Percentiles rank a stretch among this genome's conserved stretches.
phyloP scores from a whole-genome alignment of 2,329 filamentous ascomycete genomes.

The Exophiala aquamarina region DNA sequence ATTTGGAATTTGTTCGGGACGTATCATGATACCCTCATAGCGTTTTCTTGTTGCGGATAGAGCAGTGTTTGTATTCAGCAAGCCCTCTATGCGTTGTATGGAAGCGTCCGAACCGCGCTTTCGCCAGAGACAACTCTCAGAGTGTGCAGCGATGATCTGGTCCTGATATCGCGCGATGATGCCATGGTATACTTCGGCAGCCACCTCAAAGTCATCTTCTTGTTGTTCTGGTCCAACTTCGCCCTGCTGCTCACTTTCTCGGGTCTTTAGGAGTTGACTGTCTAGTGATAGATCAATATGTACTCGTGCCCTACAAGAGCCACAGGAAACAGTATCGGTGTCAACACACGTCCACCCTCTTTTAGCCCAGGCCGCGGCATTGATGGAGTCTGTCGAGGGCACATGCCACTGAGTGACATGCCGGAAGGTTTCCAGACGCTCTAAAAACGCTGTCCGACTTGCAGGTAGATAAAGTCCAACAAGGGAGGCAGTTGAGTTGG shows the following conservation, averaged over 20 bases:
- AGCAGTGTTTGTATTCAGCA: conserved; percentile 62
- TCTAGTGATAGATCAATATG: conserved; percentile 72
- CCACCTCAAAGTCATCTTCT: conserved; percentile 18
- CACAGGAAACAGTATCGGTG: conserved; percentile 80
- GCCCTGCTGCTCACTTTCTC: conserved; percentile 23
- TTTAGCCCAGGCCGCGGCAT: conserved; percentile 93
- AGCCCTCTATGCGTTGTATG: conserved; percentile 62
- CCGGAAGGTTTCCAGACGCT: conserved; percentile 80
- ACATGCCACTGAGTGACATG: conserved; percentile 83
- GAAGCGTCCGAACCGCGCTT: conserved; percentile 80
- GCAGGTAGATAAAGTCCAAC: conserved; percentile 77
- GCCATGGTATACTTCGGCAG: conserved; percentile 52
- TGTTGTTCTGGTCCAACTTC: conserved; percentile 38
- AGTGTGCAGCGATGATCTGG: conserved; percentile 72
- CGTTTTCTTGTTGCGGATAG: conserved; percentile 60
- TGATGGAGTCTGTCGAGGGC: conserved; percentile 82
- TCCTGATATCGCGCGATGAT: conserved; percentile 75
- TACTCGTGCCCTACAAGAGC: conserved; percentile 79
- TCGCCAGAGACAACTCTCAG: conserved; percentile 81
- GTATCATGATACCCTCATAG: conserved; percentile 56
- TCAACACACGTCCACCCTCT: conserved; percentile 85
- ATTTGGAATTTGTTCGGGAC: conserved; percentile 40
- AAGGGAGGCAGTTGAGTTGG: conserved; percentile 34
- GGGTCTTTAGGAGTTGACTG: conserved; percentile 11
- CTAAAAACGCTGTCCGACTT: conserved; percentile 79